Percentiles rank a stretch among this genome's conserved stretches.
These are phyloP conservation scores for Colletotrichum sp. DNA, from an alignment of 2,329 filamentous ascomycete species.

Conservation along the genomic window DNA sequence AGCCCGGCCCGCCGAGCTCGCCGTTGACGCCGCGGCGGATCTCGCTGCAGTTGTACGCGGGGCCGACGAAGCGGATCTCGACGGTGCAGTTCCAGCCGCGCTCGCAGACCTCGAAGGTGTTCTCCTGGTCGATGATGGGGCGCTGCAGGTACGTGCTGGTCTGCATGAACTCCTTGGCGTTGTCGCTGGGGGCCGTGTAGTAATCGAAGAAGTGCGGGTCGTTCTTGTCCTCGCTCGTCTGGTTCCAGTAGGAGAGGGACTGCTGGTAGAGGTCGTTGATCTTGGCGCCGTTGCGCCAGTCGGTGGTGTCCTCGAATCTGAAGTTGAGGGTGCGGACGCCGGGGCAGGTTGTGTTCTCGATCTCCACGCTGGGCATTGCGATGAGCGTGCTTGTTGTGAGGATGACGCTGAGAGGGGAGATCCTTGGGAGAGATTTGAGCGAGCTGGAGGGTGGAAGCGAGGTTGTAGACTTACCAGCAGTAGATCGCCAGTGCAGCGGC, in stretches of 20 bases:
- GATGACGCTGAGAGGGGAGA: slow-evolving; percentile 38
- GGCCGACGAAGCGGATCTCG: slow-evolving; percentile 34
- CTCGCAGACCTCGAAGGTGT: slow-evolving; percentile 34
- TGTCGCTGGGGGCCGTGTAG: slow-evolving; percentile 26
- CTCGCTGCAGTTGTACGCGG: slow-evolving; percentile 37
- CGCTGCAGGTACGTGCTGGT: slow-evolving; percentile 27
- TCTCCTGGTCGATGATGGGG: slow-evolving; percentile 28
- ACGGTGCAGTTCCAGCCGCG: slow-evolving; percentile 39
- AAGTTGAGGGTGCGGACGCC: slow-evolving; percentile 37
- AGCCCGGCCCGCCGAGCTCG: neutral
- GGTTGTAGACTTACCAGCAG: slow-evolving; percentile 28
- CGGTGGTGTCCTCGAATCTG: slow-evolving; percentile 33
- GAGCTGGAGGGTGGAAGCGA: fast-evolving
- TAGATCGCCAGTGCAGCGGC: slow-evolving; percentile 36
- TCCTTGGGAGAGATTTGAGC: neutral
- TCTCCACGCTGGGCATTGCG: slow-evolving; percentile 27
- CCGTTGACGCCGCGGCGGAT: slow-evolving; percentile 15
- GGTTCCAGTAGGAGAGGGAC: slow-evolving; percentile 35
- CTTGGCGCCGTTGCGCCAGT: slow-evolving; percentile 34
- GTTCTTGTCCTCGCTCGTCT: slow-evolving; percentile 24
- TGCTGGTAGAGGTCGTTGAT: slow-evolving; percentile 29
- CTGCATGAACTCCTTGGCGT: slow-evolving; percentile 29
- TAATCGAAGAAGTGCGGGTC: slow-evolving; percentile 35
- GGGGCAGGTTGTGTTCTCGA: slow-evolving; percentile 25
- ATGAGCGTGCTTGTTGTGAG: slow-evolving; percentile 40